phyloP scores from a whole-genome alignment of 2,329 filamentous ascomycete genomes.

The Blumeria graminis region DNA sequence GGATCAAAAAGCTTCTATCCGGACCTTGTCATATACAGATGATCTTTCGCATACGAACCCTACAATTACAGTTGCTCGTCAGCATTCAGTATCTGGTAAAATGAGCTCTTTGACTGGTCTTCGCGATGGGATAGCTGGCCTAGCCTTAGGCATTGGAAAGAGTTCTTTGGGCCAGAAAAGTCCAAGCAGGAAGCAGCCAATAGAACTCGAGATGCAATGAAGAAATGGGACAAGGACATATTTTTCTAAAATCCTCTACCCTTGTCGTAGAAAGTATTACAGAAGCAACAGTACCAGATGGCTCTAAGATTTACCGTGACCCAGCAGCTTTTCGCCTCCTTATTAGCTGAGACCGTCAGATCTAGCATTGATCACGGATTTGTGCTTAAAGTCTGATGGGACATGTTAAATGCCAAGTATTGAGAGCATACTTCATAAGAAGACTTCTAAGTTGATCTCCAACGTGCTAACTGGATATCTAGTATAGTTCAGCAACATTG shows the following conservation, averaged over 20 bases:
- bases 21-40: background rate
- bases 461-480: conserved; percentile 81
- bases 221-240: background rate
- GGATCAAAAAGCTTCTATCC: background rate
- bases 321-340: too few species aligned
- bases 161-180: conserved; percentile 10
- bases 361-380: too few species aligned
- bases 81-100: background rate
- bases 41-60: background rate
- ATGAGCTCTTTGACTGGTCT: conserved; percentile 18
- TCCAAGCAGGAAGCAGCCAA: conserved; percentile 11
- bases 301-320: too few species aligned
- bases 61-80: background rate
- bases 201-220: conserved; percentile 27
- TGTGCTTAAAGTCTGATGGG: too few species aligned
- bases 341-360: too few species aligned
- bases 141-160: conserved; percentile 18
- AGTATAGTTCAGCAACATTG: background rate
- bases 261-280: too few species aligned
- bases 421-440: conserved; percentile 33
- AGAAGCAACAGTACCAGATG: too few species aligned
- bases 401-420: background rate
- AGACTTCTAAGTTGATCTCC: conserved; percentile 84
- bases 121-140: conserved; percentile 21
- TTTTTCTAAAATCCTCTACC: background rate